Percentiles rank a stretch among this genome's conserved stretches.
Evolutionary conservation across 192 early-diverging fungal species (phyloP).

Genomic region (Coemansia sp.): DNA sequence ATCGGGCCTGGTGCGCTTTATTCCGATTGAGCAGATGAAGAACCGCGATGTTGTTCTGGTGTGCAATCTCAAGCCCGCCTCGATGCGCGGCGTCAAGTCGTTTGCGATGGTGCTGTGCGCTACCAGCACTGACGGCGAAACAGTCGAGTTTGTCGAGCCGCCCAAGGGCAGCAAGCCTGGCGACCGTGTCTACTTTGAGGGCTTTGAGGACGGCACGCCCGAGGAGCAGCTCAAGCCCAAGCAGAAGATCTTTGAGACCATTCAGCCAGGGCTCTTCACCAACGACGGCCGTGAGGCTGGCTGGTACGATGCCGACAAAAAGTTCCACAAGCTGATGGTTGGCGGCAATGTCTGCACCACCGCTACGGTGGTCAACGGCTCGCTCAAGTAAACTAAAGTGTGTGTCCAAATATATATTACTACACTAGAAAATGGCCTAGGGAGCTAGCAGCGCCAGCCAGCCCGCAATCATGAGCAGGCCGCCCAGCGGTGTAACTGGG

Average conservation of each 20-base stretch:
- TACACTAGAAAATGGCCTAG: conserved; percentile 6
- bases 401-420: not conserved
- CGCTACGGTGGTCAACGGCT: conserved; percentile 63
- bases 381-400: conserved; percentile 61
- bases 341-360: conserved; percentile 57
- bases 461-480: conserved; percentile 42
- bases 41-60: conserved; percentile 69
- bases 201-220: conserved; percentile 78
- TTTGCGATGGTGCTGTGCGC: conserved; percentile 95
- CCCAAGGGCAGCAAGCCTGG: conserved; percentile 84
- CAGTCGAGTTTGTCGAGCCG: conserved; percentile 90
- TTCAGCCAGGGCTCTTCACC: conserved; percentile 85
- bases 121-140: conserved; percentile 75
- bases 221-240: conserved; percentile 94
- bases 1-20: conserved; percentile 88
- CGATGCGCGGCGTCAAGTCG: conserved; percentile 94
- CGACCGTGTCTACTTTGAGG: conserved; percentile 88
- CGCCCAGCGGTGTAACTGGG: conserved; percentile 48
- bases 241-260: conserved; percentile 97
- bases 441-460: conserved; percentile 44
- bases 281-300: conserved; percentile 65
- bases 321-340: conserved; percentile 55
- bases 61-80: conserved; percentile 93
- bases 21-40: conserved; percentile 87
- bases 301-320: conserved; percentile 58